Evolutionary conservation across 257 asterid species (phyloP).

Genomic region (Solanum sitiens): DNA sequence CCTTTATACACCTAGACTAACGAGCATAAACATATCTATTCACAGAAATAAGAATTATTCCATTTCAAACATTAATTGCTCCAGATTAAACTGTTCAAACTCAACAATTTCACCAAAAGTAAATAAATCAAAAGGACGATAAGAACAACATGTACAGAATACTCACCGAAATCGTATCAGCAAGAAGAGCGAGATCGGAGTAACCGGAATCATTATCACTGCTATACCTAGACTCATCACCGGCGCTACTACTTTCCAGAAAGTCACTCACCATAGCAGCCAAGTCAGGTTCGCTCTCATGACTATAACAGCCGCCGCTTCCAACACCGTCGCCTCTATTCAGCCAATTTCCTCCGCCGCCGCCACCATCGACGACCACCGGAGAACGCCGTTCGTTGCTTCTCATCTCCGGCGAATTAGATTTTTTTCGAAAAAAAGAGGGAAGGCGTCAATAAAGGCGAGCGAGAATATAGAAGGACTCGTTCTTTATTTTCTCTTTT

Average conservation of each 20-base stretch:
- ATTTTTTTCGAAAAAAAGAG: background rate
- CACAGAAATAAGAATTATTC: background rate
- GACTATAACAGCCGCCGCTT: constrained; percentile 14
- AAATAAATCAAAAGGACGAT: background rate
- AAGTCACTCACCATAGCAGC: constrained; percentile 36
- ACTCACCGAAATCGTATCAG: constrained; percentile 36
- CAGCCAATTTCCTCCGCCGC: constrained; percentile 7
- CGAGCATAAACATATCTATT: background rate
- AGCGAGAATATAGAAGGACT: background rate
- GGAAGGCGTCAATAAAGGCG: background rate
- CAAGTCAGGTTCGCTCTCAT: constrained; percentile 35
- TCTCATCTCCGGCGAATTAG: background rate
- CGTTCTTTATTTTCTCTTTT: background rate
- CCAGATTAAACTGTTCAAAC: background rate
- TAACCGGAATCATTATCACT: constrained; percentile 33
- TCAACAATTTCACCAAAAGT: background rate
- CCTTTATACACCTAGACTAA: background rate
- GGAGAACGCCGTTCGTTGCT: constrained; percentile 3
- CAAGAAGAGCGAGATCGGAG: constrained; percentile 30
- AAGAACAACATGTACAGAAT: too few species aligned
- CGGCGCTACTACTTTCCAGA: constrained; percentile 24
- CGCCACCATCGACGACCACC: constrained; percentile 11
- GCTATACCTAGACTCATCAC: constrained; percentile 25
- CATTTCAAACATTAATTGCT: background rate
- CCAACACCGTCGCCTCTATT: constrained; percentile 6